Evolutionary conservation across 1,284 basidiomycete genomes (phyloP), one percentile per base, ranked within the genome.

Genomic region (Hypsizygus ulmarius): DNA sequence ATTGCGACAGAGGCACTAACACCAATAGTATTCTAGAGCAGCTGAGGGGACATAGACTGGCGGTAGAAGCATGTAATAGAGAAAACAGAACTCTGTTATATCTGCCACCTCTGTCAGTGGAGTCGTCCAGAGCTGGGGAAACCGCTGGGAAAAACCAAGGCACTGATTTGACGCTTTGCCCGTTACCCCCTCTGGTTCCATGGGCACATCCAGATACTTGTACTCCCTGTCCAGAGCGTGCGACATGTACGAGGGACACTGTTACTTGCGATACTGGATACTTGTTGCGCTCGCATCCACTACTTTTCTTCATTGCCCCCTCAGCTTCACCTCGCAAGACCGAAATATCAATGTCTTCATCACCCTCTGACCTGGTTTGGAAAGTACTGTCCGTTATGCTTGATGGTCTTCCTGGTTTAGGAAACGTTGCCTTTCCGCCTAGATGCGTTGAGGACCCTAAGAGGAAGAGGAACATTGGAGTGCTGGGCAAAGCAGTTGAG

Each of bases 211-310:
- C 93, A 0, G 73, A 81, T 27, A 61, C 74, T n/a, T 97, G 94
- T 68, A 84, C 88, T 2, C 80, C 84, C 11, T 97, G 94, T 64
- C 95, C 95, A 9, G 74, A 79, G 40, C 89, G 93, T 65, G 95
- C 84, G 2, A 71, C 71, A 14, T 97, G 94, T 67, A 72, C 71
- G 10, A 82, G 80, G 27, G 66, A 79, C 52, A 75, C 76, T 41
- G 71, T 89, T 39, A 72, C 72, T 2, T 97, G 94, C 67, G 82
- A 84, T 41, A 77, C 74, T 27, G 89, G 90, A 21, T 93, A 86
- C 64, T 69, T 95, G 54, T 72, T 90, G 33, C 78, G 75, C 44
- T 75, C 82, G 12, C 81, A 86, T 60, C 73, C 81, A 12, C 60
- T 88, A 21, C 62, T 90, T 10, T 74, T 74, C 28, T 75, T 78